Evolutionary conservation across 1,284 basidiomycete genomes (phyloP), one percentile per base, ranked within the genome.

Genomic region (Phylloboletellus chloephorus): DNA sequence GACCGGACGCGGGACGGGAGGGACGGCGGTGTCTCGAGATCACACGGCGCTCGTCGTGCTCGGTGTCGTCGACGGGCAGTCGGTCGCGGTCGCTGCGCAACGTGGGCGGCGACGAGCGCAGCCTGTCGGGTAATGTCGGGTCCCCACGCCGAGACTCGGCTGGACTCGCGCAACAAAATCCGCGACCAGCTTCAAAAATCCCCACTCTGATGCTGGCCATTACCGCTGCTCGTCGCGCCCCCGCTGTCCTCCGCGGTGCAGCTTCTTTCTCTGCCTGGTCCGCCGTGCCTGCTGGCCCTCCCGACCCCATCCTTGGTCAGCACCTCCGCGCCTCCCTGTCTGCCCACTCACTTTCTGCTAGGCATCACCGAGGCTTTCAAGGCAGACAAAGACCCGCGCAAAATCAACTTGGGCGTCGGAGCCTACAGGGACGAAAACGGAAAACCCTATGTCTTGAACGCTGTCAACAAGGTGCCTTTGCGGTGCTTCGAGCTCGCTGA

Each of bases 381-480:
- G 73, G 86, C 88, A 42, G 91, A 96, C 78, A 82, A 82, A 54
- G 79, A 88, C 61, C 71, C 88, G 15, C 81, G 83, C 57, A 98
- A 98, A 70, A 97, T 98, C 65, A 98, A 98, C 73, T 76, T 98
- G 43, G 95, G 95, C 63, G 92, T 94, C 51, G 91, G 91, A 62
- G 88, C 87, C 15, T 90, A 98, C 78, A 81, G 96, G 50, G 94
- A 98, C 58, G 91, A 80, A 52, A 74, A 88, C 48, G 95, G 95
- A 49, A 98, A 97, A 73, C 94, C 95, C 4, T 98, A 94, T 66
- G 83, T 98, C 40, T 76, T 98, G 41, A 82, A 78, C 40, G 86
- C 86, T 39, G 95, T 98, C 43, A 84, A 88, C 63, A 87, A 92
- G 77, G 89, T 81, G 47, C 19, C 4, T 11, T 34, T 22, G 15